Conservation (phyloP, 805 yeast genomes). For the Saturnispora galanensis region DNA sequence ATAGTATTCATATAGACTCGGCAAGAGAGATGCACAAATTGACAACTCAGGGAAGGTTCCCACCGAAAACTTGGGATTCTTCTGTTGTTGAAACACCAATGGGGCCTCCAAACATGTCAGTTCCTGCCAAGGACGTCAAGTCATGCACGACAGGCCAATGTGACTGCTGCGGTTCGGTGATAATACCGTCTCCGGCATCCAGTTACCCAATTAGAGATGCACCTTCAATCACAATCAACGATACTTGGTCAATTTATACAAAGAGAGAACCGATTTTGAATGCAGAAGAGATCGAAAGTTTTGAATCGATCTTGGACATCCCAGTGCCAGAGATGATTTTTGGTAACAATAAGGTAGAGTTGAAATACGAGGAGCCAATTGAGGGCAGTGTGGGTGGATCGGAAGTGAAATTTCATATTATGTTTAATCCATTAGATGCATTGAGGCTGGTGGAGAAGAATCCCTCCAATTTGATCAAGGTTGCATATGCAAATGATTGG, state of each 20-base stretch:
- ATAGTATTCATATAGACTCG: slow-evolving; percentile 43
- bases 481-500: slow-evolving; percentile 87
- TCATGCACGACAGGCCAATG: slow-evolving; percentile 32
- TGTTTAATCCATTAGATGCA: slow-evolving; percentile 74
- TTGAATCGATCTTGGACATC: slow-evolving; percentile 53
- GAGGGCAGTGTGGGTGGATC: slow-evolving; percentile 15
- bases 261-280: slow-evolving; percentile 68
- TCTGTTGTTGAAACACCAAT: neutral
- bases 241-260: slow-evolving; percentile 65
- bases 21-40: slow-evolving; percentile 55
- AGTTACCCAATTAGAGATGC: slow-evolving; percentile 50
- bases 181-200: slow-evolving; percentile 70
- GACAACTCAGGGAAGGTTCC: slow-evolving; percentile 29
- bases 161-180: slow-evolving; percentile 57
- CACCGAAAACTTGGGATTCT: neutral
- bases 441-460: slow-evolving; percentile 45
- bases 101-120: slow-evolving; percentile 3
- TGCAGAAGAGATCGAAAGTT: slow-evolving; percentile 60
- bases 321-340: slow-evolving; percentile 98
- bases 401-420: slow-evolving; percentile 28
- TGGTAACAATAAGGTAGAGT: slow-evolving; percentile 63
- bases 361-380: slow-evolving; percentile 14
- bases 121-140: slow-evolving; percentile 16
- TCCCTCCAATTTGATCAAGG: slow-evolving; percentile 42
- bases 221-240: slow-evolving; percentile 59